phyloP scores from a whole-genome alignment of 129 eudicot genomes.

The Pseudognaphalium luteoalbum region DNA sequence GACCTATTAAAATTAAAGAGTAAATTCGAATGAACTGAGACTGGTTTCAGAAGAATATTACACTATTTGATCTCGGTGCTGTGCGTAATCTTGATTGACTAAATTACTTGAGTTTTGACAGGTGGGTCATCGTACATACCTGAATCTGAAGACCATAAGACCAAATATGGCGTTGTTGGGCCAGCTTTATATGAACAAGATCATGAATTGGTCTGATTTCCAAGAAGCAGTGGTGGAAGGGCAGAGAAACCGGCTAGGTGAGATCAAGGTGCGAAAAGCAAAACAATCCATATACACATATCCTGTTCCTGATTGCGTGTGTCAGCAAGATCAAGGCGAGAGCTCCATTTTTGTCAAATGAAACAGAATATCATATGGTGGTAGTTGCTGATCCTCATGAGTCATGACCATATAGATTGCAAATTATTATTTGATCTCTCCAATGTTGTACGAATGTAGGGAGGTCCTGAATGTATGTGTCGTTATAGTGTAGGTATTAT shows the following conservation, averaged over 20 bases:
- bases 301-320: slow-evolving; percentile 98
- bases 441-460: not conserved
- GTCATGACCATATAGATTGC: slow-evolving; percentile 33
- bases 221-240: slow-evolving; percentile 72
- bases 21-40: not conserved
- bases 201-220: slow-evolving; percentile 71
- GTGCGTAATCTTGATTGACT: not conserved
- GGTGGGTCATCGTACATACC: slow-evolving; percentile 87
- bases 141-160: slow-evolving; percentile 75
- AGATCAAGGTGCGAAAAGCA: slow-evolving; percentile 60
- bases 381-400: slow-evolving; percentile 17
- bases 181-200: slow-evolving; percentile 73
- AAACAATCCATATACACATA: slow-evolving; percentile 81
- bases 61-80: not conserved
- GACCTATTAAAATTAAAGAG: not conserved
- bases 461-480: slow-evolving; percentile 21
- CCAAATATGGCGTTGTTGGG: slow-evolving; percentile 93
- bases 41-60: not conserved
- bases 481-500: slow-evolving; percentile 27
- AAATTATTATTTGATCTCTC: slow-evolving; percentile 17
- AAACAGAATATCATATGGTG: slow-evolving; percentile 17
- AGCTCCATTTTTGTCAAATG: not conserved
- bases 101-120: slow-evolving; percentile 30
- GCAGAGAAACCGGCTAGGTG: slow-evolving; percentile 74
- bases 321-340: slow-evolving; percentile 50